phyloP scores from a whole-genome alignment of 306 rosid species.

The Crataegus laevigata region DNA sequence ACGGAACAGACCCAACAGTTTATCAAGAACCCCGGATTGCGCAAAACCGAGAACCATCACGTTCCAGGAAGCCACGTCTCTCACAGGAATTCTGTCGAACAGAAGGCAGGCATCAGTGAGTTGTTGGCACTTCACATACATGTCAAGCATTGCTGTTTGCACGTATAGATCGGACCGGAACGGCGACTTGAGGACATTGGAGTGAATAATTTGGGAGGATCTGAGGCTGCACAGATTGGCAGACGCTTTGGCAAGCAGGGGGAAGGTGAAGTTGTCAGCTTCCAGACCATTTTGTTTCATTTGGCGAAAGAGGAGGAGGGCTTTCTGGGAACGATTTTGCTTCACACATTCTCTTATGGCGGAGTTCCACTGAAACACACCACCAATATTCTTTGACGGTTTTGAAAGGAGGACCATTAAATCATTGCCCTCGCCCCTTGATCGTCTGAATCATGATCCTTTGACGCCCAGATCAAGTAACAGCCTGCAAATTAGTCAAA shows the following conservation, averaged over 20 bases:
- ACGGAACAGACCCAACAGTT: constrained; percentile 25
- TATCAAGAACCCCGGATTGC: constrained; percentile 27
- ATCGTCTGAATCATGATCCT: too few species aligned
- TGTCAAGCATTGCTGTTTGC: constrained; percentile 44
- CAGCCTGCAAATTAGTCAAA: constrained; percentile 56
- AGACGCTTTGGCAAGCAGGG: constrained; percentile 44
- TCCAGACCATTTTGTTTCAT: constrained; percentile 35
- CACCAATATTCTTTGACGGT: not conserved
- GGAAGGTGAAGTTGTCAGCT: constrained; percentile 46
- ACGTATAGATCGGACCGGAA: constrained; percentile 34
- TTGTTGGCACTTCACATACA: constrained; percentile 39
- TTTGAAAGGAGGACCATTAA: not conserved
- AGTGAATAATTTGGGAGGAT: constrained; percentile 36
- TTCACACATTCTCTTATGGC: constrained; percentile 20
- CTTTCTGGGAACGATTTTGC: constrained; percentile 24
- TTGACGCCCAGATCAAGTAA: constrained; percentile 18
- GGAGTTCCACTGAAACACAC: not conserved
- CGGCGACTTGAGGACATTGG: constrained; percentile 39
- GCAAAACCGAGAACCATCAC: constrained; percentile 52
- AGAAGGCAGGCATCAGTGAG: constrained; percentile 33
- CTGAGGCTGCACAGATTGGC: constrained; percentile 30
- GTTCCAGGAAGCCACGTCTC: constrained; percentile 57
- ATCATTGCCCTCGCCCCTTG: not conserved
- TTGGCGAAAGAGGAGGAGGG: constrained; percentile 36
- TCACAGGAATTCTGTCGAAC: constrained; percentile 43